These are phyloP conservation scores for Clavispora asparagi DNA, from an alignment of 805 yeast species.

Conservation along the genomic window DNA sequence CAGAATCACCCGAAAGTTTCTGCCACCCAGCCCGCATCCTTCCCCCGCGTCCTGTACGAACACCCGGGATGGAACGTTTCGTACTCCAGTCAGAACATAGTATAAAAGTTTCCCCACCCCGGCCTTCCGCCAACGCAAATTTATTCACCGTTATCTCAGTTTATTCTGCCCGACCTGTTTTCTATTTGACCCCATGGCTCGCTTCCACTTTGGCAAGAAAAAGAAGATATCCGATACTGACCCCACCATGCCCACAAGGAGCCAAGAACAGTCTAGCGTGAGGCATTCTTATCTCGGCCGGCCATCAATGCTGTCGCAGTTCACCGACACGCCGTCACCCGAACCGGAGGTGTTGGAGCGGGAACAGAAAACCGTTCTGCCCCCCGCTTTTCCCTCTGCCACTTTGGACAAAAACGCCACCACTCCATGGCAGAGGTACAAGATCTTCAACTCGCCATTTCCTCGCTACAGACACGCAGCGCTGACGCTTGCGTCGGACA, in stretches of 20 bases:
- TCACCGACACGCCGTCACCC: constrained; percentile 6
- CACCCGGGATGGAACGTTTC: neutral
- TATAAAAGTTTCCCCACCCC: neutral
- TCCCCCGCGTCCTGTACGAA: neutral
- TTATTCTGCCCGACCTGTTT: neutral
- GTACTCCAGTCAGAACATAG: neutral
- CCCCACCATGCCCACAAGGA: constrained; percentile 11
- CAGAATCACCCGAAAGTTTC: neutral
- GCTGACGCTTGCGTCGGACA: constrained; percentile 58
- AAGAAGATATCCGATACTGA: constrained; percentile 27
- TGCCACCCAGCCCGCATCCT: neutral
- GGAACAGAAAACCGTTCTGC: constrained; percentile 6
- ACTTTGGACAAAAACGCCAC: neutral
- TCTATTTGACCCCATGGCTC: constrained; percentile 36
- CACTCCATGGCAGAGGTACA: constrained; percentile 66
- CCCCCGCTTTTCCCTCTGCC: neutral
- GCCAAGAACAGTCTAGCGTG: constrained; percentile 2
- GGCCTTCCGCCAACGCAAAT: neutral
- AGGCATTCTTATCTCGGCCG: constrained; percentile 12
- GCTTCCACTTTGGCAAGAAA: constrained; percentile 54
- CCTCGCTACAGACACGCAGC: constrained; percentile 95
- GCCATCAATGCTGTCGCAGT: constrained; percentile 11
- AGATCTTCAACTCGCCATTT: constrained; percentile 72
- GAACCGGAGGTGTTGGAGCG: neutral
- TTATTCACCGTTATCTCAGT: neutral